Evolutionary conservation across 2,329 filamentous ascomycete genomes (phyloP).

Genomic region (Beauveria bassiana): DNA sequence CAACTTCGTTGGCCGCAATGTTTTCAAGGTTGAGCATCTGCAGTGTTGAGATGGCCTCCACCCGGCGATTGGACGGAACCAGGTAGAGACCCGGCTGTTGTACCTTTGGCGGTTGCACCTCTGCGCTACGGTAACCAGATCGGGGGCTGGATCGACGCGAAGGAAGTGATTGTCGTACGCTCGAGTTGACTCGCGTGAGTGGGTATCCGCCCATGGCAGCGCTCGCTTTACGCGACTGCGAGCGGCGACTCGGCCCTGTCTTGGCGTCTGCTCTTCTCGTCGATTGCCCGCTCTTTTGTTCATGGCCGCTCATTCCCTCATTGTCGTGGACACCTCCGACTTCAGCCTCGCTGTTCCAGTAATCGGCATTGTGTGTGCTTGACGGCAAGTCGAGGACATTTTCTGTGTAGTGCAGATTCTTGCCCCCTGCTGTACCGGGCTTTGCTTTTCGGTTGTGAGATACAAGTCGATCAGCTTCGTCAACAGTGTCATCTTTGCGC

Average conservation of each 20-base stretch:
- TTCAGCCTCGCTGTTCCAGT: slow-evolving; percentile 70
- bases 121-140: slow-evolving; percentile 25
- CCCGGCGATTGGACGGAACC: slow-evolving; percentile 45
- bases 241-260: slow-evolving; percentile 38
- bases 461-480: slow-evolving; percentile 86
- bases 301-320: slow-evolving; percentile 41
- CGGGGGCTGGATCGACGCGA: slow-evolving; percentile 24
- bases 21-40: slow-evolving; percentile 93
- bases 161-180: slow-evolving; percentile 28
- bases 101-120: slow-evolving; percentile 23
- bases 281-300: slow-evolving; percentile 42
- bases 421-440: slow-evolving; percentile 68
- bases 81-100: slow-evolving; percentile 44
- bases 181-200: slow-evolving; percentile 42
- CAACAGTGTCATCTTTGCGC: slow-evolving; percentile 75
- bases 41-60: slow-evolving; percentile 60
- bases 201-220: slow-evolving; percentile 31
- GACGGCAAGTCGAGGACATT: slow-evolving; percentile 69
- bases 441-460: slow-evolving; percentile 71
- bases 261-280: slow-evolving; percentile 47
- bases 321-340: slow-evolving; percentile 39
- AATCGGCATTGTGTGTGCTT: slow-evolving; percentile 39
- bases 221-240: slow-evolving; percentile 51
- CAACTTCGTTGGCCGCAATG: slow-evolving; percentile 78
- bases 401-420: slow-evolving; percentile 86